Base-by-base conservation (phyloP, 140 eudicot genomes). In the Erigeron philadelphicus region DNA sequence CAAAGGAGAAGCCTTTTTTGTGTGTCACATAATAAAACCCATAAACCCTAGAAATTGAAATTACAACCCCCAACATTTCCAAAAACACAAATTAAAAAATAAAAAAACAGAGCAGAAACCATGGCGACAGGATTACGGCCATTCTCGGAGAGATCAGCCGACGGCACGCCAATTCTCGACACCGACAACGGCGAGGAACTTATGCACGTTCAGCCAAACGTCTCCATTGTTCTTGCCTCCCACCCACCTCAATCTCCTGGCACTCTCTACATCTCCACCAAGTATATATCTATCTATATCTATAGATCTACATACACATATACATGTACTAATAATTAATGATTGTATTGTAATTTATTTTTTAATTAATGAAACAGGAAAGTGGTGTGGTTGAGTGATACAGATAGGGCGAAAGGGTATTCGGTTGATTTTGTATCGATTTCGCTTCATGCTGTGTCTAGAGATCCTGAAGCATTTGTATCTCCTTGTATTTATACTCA, bases 371-470 rank as follows among this genome's bases (percentile, higher is more conserved):
- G 3, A 31, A 31, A 31, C 11, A 92, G 98, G 84, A 84, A 82
- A 72, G 79, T 92, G 49, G 82, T 92, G 55, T 88, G 98, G 98
- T 65, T 92, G 81, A 92, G 96, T 70, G 95, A 92, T 58, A 44
- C 80, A 6, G 95, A 88, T 47, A 75, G 79, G 66, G 77, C 78
- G 8, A 86, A 79, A 75, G 95, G 98, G 47, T 92, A 88, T 41
- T 81, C 96, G 19, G 96, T 84, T 46, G 88, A 88, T 83, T 88
- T 92, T 61, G 18, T 86, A 43, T 86, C 93, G 7, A 77, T 92
- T n/a, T 86, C 98, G 21, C 96, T 92, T 70, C 98, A 92, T 47
- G 98, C 96, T 3, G 87, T 88, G 12, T 92, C 95, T 12, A 78
- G 93, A 42, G 90, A 92, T 12, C 95, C 95, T 0, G 95, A 88